A percentile compares a stretch with the other conserved stretches of the same genome.
These are phyloP conservation scores for Fomitiporia mediterranea DNA, from an alignment of 1,284 basidiomycete genomes.

Conservation along the genomic window DNA sequence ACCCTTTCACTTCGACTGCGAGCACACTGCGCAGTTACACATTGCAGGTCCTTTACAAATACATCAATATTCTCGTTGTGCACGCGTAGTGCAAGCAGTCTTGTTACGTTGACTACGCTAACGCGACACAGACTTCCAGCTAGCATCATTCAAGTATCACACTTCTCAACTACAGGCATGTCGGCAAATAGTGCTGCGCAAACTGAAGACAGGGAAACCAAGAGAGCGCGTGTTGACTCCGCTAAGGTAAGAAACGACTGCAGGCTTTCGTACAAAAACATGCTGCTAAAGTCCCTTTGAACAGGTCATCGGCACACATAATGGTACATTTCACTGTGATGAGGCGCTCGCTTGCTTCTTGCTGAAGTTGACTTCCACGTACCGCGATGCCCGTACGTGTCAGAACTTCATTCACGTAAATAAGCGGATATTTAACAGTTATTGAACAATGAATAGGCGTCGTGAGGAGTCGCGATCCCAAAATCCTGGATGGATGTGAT, in stretches of 20 bases:
- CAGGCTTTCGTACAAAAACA: not conserved
- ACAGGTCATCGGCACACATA: slow-evolving; percentile 87
- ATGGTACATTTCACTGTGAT: slow-evolving; percentile 96
- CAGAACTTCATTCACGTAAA: too few species aligned
- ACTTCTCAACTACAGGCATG: not conserved
- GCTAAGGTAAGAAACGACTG: slow-evolving; percentile 1
- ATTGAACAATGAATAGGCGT: slow-evolving; percentile 62
- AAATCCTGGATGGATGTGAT: slow-evolving; percentile 76
- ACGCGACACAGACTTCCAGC: not conserved
- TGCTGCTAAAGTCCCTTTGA: slow-evolving; percentile 5
- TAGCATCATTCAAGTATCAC: not conserved
- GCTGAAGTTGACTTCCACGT: slow-evolving; percentile 74
- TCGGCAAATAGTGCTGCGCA: not conserved
- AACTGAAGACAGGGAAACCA: not conserved
- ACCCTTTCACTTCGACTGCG: too few species aligned
- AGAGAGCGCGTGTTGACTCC: slow-evolving; percentile 3
- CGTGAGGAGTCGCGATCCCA: slow-evolving; percentile 79
- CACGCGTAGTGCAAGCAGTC: too few species aligned
- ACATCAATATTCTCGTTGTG: too few species aligned
- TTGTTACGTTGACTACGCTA: too few species aligned
- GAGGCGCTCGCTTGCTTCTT: slow-evolving; percentile 94
- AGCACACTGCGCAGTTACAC: too few species aligned
- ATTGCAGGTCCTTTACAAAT: too few species aligned
- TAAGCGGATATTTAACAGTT: too few species aligned
- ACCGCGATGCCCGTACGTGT: slow-evolving; percentile 64